phyloP scores from a whole-genome alignment of 1,139 yeast species.

The Eremothecium coryli region DNA sequence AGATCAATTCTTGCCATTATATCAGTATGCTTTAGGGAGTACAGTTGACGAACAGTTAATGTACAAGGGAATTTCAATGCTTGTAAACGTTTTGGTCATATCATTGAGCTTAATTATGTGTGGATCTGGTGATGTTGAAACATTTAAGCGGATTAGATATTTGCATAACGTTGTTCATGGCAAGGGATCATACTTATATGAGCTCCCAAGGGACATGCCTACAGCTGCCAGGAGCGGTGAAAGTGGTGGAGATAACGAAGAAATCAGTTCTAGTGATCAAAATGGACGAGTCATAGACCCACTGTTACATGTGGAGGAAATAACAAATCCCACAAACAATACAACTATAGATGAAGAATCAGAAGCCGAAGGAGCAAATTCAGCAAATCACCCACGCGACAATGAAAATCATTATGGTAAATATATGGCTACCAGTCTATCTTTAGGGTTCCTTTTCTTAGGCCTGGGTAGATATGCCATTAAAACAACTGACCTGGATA shows the following conservation, averaged over 20 bases:
- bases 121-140: slow-evolving; percentile 81
- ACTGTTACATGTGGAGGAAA: slow-evolving; percentile 7
- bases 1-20: slow-evolving; percentile 52
- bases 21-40: slow-evolving; percentile 36
- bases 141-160: slow-evolving; percentile 61
- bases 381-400: slow-evolving; percentile 10
- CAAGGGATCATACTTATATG: slow-evolving; percentile 22
- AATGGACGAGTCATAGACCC: slow-evolving; percentile 6
- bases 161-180: slow-evolving; percentile 44
- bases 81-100: slow-evolving; percentile 53
- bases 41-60: slow-evolving; percentile 58
- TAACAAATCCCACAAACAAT: slow-evolving; percentile 5
- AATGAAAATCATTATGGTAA: slow-evolving; percentile 46
- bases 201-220: slow-evolving; percentile 4
- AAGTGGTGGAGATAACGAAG: slow-evolving; percentile 8
- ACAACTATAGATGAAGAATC: slow-evolving; percentile 8
- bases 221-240: slow-evolving; percentile 8
- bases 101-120: slow-evolving; percentile 74
- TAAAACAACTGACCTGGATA: slow-evolving; percentile 35
- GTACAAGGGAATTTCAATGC: slow-evolving; percentile 44
- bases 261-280: slow-evolving; percentile 13
- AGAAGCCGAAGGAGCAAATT: slow-evolving; percentile 7
- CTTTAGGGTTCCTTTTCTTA: slow-evolving; percentile 76
- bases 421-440: slow-evolving; percentile 71
- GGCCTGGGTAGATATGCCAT: slow-evolving; percentile 93